A percentile compares a stretch with the other conserved stretches of the same genome.
phyloP scores from a whole-genome alignment of 2,329 filamentous ascomycete genomes.

The Pleomassaria siparia region DNA sequence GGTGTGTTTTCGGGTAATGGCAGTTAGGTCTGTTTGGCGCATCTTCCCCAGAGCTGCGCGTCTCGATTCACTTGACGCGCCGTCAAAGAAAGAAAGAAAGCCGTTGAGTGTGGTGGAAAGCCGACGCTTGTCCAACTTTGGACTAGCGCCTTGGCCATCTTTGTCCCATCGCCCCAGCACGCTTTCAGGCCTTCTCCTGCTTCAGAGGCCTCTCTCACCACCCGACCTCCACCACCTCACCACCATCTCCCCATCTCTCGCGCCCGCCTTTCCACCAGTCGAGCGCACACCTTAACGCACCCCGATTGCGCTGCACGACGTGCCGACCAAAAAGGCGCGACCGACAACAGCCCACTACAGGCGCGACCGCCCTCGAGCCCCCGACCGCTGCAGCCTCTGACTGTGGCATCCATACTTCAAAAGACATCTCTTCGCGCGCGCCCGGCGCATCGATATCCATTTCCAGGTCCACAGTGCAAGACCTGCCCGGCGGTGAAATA shows the following conservation, averaged over 20 bases:
- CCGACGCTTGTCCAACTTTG: background rate
- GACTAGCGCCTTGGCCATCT: background rate
- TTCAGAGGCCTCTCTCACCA: conserved; percentile 6
- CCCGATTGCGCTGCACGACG: conserved; percentile 26
- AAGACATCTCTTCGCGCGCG: conserved; percentile 35
- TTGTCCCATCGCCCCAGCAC: background rate
- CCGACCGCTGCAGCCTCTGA: conserved; percentile 34
- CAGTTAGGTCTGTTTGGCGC: background rate
- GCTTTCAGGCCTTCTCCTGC: conserved; percentile 14
- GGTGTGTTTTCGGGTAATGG: too few species aligned
- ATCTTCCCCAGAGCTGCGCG: background rate
- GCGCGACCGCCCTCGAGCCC: conserved; percentile 33
- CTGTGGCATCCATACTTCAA: conserved; percentile 25
- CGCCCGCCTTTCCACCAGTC: conserved; percentile 35
- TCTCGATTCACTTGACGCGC: background rate
- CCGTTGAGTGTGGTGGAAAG: background rate
- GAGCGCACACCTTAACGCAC: conserved; percentile 35
- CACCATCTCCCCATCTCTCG: conserved; percentile 30
- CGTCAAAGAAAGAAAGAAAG: background rate
- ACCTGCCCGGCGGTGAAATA: conserved; percentile 14
- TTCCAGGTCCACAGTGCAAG: conserved; percentile 6
- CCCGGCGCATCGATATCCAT: conserved; percentile 31
- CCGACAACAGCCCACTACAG: conserved; percentile 8
- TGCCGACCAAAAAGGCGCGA: conserved; percentile 16
- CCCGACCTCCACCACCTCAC: conserved; percentile 23